Evolutionary conservation across 2,329 filamentous ascomycete genomes (phyloP).

Genomic region (Fusarium citri): DNA sequence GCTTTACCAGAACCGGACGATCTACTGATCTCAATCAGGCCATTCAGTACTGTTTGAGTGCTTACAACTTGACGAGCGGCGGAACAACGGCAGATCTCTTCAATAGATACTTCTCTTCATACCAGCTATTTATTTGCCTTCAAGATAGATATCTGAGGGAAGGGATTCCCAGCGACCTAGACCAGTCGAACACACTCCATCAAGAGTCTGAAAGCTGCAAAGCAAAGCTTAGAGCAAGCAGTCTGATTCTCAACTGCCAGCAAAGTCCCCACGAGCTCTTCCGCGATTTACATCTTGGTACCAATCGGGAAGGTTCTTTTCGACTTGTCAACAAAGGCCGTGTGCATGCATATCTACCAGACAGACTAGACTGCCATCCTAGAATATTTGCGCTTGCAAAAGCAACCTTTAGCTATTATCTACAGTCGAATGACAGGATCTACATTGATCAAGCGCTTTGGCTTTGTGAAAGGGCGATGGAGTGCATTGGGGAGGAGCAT

Average conservation of each 20-base stretch:
- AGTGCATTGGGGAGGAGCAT: background rate
- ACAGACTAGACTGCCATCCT: background rate
- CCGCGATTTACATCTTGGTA: background rate
- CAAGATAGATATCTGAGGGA: background rate
- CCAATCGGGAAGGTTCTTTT: accelerated
- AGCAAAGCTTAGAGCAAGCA: accelerated
- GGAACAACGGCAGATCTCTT: accelerated
- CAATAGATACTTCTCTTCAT: background rate
- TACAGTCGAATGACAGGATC: accelerated
- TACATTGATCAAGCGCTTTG: background rate
- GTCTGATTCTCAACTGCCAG: accelerated
- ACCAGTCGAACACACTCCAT: background rate
- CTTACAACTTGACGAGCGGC: background rate
- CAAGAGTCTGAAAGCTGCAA: background rate
- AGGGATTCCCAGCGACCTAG: accelerated
- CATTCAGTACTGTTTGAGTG: background rate
- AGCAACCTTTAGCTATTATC: background rate
- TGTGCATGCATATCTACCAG: accelerated
- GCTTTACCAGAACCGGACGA: background rate
- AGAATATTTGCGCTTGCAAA: accelerated
- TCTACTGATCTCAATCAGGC: background rate
- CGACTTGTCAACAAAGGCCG: accelerated
- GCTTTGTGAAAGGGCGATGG: background rate
- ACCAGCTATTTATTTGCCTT: accelerated
- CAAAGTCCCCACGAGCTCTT: background rate